Evolutionary conservation across 805 yeast species (phyloP), one percentile per base, ranked within the genome.

Genomic region (Candida adriatica): DNA sequence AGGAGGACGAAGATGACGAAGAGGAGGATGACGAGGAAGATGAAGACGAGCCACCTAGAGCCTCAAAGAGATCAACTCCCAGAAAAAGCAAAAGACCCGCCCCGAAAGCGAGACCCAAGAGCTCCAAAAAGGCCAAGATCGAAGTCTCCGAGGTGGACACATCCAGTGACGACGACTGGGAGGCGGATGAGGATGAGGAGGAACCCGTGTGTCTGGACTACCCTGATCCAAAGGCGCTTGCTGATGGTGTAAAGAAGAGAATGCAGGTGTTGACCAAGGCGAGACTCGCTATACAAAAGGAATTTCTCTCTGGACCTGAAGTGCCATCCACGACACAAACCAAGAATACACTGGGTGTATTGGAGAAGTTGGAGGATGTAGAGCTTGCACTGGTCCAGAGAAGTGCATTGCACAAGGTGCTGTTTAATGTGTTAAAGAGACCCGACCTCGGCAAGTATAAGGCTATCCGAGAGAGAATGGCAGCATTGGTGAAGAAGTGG

Each of bases 371-470:
- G 20, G 40, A 42, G n/a, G 32, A 26, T 11, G 47, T 51, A 24
- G 55, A 62, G 16, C 41, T 43, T 26, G 48, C 66, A 1, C 39
- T 56, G 14, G 29, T 64, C 9, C 51, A 49, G 24, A 42, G 56
- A 3, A 41, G 58, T 1, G 56, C 56, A 13, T 28, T 64, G 8
- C 48, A 48, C 22, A 61, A 56, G 24, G 41, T 63, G 5, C 34
- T 64, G 14, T 39, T 51, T 16, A 43, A 48, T 14, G 43, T 62
- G 8, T 42, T 64, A 34, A 59, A 48, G 30, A 61, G 61, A 37
- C 66, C 67, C 2, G 64, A 62, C 34, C 18, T 42, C 23, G 21
- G 24, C 2, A 41, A 39, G 4, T 20, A 45, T 13, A 24, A 26
- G 9, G 38, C 33, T n/a, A 28, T 50, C 6, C 38, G 54, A 33